Evolutionary conservation across 352 stramenopile species (phyloP).

Genomic region (Phytophthora ohioensis): DNA sequence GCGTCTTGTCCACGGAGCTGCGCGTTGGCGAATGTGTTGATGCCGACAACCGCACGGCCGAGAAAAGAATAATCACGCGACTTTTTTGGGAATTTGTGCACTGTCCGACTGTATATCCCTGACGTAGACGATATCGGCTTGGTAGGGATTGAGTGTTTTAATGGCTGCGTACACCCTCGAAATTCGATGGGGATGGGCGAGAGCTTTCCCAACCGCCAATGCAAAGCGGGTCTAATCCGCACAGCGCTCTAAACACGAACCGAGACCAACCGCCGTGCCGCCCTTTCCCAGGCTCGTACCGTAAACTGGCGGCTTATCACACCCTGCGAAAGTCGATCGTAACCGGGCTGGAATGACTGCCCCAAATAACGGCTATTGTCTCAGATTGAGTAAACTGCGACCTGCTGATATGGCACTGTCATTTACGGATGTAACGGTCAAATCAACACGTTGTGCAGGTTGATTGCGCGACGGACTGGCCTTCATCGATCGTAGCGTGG

Average conservation of each 20-base stretch:
- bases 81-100: conserved; percentile 18
- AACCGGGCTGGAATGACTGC: conserved; percentile 11
- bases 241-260: conserved; percentile 24
- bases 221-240: conserved; percentile 15
- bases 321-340: conserved; percentile 8
- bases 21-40: conserved; percentile 52
- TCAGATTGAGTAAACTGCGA: not conserved
- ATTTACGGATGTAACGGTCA: not conserved
- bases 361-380: not conserved
- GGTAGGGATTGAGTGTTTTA: not conserved
- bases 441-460: not conserved
- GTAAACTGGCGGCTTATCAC: conserved; percentile 15
- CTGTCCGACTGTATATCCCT: not conserved
- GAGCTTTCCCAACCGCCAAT: conserved; percentile 14
- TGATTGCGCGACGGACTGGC: conserved; percentile 11
- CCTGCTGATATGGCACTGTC: conserved; percentile 2
- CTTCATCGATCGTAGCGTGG: not conserved
- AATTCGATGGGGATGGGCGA: conserved; percentile 6
- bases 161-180: not conserved
- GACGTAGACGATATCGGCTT: not conserved
- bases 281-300: conserved; percentile 22
- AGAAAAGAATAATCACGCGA: conserved; percentile 47
- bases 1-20: conserved; percentile 21
- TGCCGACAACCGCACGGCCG: conserved; percentile 32
- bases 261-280: conserved; percentile 9